Evolutionary conservation across 768 basidiomycete genomes (phyloP), one percentile per base, ranked within the genome.

Genomic region (Xerocomellus dryophilus): DNA sequence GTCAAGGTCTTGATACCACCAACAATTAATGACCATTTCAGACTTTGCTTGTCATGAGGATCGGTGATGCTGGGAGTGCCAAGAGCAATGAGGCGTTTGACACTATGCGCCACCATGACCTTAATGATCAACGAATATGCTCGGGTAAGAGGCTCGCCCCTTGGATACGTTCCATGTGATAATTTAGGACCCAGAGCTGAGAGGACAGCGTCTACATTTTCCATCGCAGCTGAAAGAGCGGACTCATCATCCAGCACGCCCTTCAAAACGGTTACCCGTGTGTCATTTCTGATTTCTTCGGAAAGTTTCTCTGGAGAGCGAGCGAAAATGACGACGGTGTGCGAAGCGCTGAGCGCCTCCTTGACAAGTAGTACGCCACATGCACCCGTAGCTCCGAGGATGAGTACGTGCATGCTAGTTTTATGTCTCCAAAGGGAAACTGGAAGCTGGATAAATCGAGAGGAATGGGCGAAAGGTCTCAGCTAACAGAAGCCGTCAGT

Each of bases 321-420:
- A 11, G 79, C 85, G 51, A 81, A 88, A 50, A 89, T 58, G 53
- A 88, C 74, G 56, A 89, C 60, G 5, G 76, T 72, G 58, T 79
- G 75, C 6, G 65, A 59, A 20, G 70, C 69, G 17, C 71, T 62
- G 17, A 90, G 77, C 6, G 76, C 71, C 61, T 85, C 78, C 47
- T 81, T 77, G 52, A 84, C 75, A 54, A 89, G 73, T 17, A 78
- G 75, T 42, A 79, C 68, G 45, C 88, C 88, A 34, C 70, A 69
- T 14, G 81, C 76, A 2, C 88, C 87, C 4, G 88, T 90, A 21
- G 77, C 83, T 17, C 88, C 88, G n/a, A 90, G 75, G 53, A 90
- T 73, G 50, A 90, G 74, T 52, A 88, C 61, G 23, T 75, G 82
- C 81, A 81, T 80, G 17, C 34, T 18, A 41, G 10, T 15, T 25